Evolutionary conservation across 2,329 filamentous ascomycete species (phyloP).

Genomic region (Sordariomycetes sp.): DNA sequence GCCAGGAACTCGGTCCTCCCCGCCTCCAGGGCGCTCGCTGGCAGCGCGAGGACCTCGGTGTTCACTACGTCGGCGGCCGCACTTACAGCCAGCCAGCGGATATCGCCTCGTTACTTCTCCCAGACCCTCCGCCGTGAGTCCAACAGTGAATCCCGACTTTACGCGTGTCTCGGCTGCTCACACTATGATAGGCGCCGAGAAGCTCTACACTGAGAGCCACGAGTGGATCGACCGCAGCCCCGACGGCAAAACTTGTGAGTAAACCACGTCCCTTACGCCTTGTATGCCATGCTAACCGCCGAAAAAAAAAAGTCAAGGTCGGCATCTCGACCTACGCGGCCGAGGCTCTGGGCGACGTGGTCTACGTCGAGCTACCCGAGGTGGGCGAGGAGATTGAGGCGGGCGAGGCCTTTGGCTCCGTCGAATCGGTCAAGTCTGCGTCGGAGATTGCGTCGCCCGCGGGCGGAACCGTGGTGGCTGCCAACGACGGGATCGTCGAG

Average conservation of each 20-base stretch:
- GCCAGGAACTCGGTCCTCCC: not conserved
- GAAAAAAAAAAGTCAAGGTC: slow-evolving; percentile 50
- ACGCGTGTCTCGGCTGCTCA: not conserved
- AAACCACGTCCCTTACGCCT: not conserved
- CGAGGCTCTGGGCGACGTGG: slow-evolving; percentile 74
- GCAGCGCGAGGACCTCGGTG: not conserved
- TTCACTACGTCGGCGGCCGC: not conserved
- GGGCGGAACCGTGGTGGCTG: slow-evolving; percentile 50
- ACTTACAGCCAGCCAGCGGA: not conserved
- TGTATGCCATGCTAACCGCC: not conserved
- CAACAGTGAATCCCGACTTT: not conserved
- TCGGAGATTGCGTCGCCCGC: slow-evolving; percentile 81
- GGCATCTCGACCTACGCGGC: slow-evolving; percentile 80
- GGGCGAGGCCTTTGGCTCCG: slow-evolving; percentile 72
- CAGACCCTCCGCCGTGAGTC: not conserved
- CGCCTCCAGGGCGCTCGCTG: not conserved
- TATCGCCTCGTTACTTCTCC: not conserved
- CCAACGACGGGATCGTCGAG: slow-evolving; percentile 44
- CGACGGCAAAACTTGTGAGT: slow-evolving; percentile 45
- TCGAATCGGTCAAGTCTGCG: slow-evolving; percentile 60
- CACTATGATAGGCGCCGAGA: slow-evolving; percentile 3
- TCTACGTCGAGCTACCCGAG: slow-evolving; percentile 48
- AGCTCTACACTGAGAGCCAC: slow-evolving; percentile 70
- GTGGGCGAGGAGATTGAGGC: slow-evolving; percentile 47
- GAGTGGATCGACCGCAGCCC: slow-evolving; percentile 71